These are phyloP conservation scores for Salix caprea DNA, from an alignment of 345 rosid genomes.

Conservation along the genomic window DNA sequence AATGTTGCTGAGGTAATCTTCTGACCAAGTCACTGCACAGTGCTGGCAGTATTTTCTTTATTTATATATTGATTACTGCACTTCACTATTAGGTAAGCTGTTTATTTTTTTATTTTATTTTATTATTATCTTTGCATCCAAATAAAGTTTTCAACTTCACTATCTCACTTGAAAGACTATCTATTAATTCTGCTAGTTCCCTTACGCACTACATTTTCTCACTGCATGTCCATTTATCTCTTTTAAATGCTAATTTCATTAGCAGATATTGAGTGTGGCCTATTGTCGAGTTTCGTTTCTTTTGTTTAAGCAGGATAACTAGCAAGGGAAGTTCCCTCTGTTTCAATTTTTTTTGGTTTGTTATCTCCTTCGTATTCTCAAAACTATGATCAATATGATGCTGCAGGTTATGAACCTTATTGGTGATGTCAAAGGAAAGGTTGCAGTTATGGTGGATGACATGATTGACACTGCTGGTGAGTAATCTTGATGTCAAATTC, in stretches of 20 bases:
- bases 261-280: not conserved
- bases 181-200: not conserved
- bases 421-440: slow-evolving; percentile 28
- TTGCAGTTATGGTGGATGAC: slow-evolving; percentile 35
- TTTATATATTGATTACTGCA: not conserved
- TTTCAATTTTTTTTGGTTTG: no score
- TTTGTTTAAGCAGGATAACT: not conserved
- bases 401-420: slow-evolving; percentile 31
- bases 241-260: not conserved
- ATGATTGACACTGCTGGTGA: slow-evolving; percentile 37
- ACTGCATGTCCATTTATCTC: not conserved
- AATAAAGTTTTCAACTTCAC: not conserved
- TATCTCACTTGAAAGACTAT: not conserved
- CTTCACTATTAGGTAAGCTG: not conserved
- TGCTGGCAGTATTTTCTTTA: not conserved
- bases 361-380: not conserved
- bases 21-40: not conserved
- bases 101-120: not conserved
- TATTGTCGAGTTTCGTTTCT: not conserved
- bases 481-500: slow-evolving; percentile 8
- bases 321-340: not conserved
- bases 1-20: slow-evolving; percentile 84
- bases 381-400: not conserved
- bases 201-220: not conserved
- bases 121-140: no score